Conservation (phyloP, 2,329 filamentous ascomycete species). For the Plenodomus tracheiphilus region DNA sequence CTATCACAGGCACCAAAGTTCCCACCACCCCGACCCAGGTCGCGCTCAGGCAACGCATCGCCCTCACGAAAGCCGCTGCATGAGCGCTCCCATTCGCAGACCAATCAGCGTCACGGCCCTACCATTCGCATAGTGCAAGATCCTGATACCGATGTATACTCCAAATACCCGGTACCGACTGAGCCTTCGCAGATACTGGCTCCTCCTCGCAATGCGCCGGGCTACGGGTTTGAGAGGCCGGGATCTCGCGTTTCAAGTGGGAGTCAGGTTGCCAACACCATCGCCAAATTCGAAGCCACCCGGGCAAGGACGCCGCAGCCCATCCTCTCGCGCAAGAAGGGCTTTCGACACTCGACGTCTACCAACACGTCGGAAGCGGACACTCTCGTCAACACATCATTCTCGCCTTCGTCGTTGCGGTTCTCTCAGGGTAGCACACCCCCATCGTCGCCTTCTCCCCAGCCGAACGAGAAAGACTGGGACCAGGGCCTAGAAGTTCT, state of each 20-base stretch:
- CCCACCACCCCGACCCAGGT: conserved; percentile 27
- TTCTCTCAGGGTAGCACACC: conserved; percentile 46
- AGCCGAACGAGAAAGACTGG: conserved; percentile 33
- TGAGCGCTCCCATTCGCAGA: conserved; percentile 43
- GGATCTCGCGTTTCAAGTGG: conserved; percentile 46
- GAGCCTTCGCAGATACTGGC: conserved; percentile 46
- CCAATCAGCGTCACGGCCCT: conserved; percentile 42
- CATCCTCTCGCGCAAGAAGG: conserved; percentile 39
- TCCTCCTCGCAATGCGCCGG: conserved; percentile 43
- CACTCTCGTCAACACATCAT: conserved; percentile 41
- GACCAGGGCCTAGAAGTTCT: conserved; percentile 39
- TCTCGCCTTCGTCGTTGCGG: conserved; percentile 42
- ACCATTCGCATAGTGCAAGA: conserved; percentile 48
- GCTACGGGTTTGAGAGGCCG: conserved; percentile 44
- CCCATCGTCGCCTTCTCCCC: conserved; percentile 41
- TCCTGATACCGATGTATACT: conserved; percentile 39
- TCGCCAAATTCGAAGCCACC: conserved; percentile 43
- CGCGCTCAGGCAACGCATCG: conserved; percentile 32
- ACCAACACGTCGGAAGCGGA: conserved; percentile 46
- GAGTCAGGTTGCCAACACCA: conserved; percentile 42
- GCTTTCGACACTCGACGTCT: conserved; percentile 42
- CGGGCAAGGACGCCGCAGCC: conserved; percentile 38
- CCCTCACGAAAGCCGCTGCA: conserved; percentile 42
- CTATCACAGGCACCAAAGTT: conserved; percentile 36
- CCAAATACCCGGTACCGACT: conserved; percentile 46